Evolutionary conservation across 164 flowering plant genomes (phyloP), one percentile per base, ranked within the genome.

Genomic region (Vitis cinerea): DNA sequence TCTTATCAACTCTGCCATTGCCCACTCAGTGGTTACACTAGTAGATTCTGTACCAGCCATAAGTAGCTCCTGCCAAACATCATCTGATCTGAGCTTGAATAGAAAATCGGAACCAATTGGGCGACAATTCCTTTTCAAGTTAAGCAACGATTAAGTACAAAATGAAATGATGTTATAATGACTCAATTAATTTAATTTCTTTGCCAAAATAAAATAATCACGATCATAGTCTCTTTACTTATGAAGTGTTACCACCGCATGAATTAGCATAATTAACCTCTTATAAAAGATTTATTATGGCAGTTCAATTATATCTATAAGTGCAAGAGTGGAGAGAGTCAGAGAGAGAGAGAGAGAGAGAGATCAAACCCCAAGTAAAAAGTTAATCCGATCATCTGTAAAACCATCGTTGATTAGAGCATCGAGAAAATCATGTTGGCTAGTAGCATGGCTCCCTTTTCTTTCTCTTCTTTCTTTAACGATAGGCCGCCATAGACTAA

Each of bases 21-120:
- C 49, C 80, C 74, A 77, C 48, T 78, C 81, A 1, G 65, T 64
- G 15, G 75, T 74, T 11, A 72, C 44, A 9, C 61, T 74, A 16
- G 69, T 74, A 3, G 72, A 71, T 31, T 78, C 81, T 17, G 78
- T 66, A 7, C 74, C 81, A 23, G 75, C 77, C 53, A 50, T 17
- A 9, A 78, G 59, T 1, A 72, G 67, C 16, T 77, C 80, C 80
- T 77, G 75, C 53, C 57, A 52, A 58, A 50, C 44, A 37, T 37
- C 44, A 37, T 37, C 44, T 37, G 6, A 37, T 15, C 13, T 52
- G 4, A 52, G 13, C 30, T 44, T 15, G 19, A 63, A 2, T 15
- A 9, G 8, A 8, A 17, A 49, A 11, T 5, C 11, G 17, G 16
- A 15, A 3, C 9, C 14, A 4, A 16, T 55, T 44, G 47, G 49